A percentile compares a stretch with the other conserved stretches of the same genome.
These are phyloP conservation scores for Hapsidospora chrysogenum DNA, from an alignment of 495 filamentous ascomycete genomes.

Conservation along the genomic window DNA sequence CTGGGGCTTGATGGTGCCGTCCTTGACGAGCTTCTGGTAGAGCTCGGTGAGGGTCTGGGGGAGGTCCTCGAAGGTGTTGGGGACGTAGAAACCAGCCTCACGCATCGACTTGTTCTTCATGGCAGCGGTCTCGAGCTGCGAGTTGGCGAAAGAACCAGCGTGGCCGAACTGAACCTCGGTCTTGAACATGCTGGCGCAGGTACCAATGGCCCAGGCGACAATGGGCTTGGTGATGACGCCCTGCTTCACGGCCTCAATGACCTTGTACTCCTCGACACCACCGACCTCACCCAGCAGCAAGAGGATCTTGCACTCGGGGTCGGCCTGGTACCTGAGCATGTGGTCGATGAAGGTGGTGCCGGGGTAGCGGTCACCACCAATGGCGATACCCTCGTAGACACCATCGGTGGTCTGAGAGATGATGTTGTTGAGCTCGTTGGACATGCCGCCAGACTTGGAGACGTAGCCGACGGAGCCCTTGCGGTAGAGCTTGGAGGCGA, in stretches of 20 bases:
- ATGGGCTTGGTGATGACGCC: conserved; percentile 94
- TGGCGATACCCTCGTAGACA: conserved; percentile 97
- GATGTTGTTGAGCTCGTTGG: conserved; percentile 99
- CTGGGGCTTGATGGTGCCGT: conserved; percentile 68
- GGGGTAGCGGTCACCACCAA: conserved; percentile 96
- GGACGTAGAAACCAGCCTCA: conserved; percentile 82
- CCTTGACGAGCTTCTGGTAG: conserved; percentile 69
- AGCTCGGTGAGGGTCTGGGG: conserved; percentile 56
- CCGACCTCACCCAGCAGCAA: conserved; percentile 93
- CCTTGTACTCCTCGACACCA: conserved; percentile 98
- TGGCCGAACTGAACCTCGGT: conserved; percentile 99
- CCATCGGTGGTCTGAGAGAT: conserved; percentile 87
- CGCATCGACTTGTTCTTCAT: conserved; percentile 93
- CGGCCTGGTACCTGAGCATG: conserved; percentile 82
- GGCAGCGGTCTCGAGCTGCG: conserved; percentile 90
- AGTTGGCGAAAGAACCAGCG: conserved; percentile 97
- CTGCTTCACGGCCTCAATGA: conserved; percentile 92
- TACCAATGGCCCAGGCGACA: conserved; percentile 98
- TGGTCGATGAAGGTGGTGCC: conserved; percentile 99
- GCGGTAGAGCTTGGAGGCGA: conserved; percentile 98
- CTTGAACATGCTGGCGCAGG: conserved; percentile 99
- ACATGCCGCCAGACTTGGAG: conserved; percentile 99
- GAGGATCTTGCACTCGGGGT: conserved; percentile 94
- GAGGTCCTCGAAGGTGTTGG: conserved; percentile 93
- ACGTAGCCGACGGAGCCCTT: conserved; percentile 97